Evolutionary conservation across 2,329 filamentous ascomycete species (phyloP).

Genomic region (Diaporthe humulicola): DNA sequence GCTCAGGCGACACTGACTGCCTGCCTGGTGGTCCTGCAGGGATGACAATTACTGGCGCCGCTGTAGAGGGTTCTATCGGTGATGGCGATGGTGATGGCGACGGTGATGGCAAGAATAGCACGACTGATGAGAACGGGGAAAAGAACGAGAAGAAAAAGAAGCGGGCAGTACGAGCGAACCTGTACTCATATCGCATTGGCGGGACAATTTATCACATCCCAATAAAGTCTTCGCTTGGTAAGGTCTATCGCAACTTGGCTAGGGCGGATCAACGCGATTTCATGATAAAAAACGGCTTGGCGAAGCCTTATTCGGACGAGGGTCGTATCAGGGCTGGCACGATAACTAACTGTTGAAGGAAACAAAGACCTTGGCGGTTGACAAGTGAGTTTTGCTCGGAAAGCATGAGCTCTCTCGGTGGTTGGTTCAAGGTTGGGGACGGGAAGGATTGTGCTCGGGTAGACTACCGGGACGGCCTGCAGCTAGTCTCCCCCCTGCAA

Average conservation of each 20-base stretch:
- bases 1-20: no score
- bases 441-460: no score
- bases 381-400: not conserved
- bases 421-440: no score
- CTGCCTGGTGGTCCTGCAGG: no score
- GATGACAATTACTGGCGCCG: no score
- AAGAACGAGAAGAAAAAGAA: not conserved
- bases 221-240: conserved; percentile 1
- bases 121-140: not conserved
- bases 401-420: no score
- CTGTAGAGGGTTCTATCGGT: no score
- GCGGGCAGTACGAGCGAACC: not conserved
- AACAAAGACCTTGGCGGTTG: not conserved
- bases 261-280: not conserved
- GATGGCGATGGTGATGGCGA: no score
- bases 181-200: not conserved
- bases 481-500: not conserved
- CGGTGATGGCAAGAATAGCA: conserved; percentile 1
- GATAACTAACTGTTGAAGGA: not conserved
- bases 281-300: not conserved
- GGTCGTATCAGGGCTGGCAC: not conserved
- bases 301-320: not conserved
- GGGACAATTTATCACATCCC: not conserved
- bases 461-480: not conserved
- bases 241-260: conserved; percentile 18